Conservation (phyloP, 1,284 basidiomycete species). For the Pyrrhoderma noxium region DNA sequence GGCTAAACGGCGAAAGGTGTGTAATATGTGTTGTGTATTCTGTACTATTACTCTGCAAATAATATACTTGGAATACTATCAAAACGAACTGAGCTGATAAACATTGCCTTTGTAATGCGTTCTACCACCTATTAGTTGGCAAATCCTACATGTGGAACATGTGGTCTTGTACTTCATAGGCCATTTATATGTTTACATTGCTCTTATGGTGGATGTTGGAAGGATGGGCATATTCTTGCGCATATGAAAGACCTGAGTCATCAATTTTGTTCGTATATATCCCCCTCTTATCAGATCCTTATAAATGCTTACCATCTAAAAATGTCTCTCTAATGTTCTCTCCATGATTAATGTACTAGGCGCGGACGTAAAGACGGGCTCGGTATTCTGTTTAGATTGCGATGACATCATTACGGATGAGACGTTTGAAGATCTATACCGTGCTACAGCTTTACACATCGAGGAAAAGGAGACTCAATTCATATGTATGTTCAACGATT, state of each 20-base stretch:
- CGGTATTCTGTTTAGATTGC: constrained; percentile 51
- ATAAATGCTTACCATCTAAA: not conserved
- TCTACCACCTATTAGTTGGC: constrained; percentile 27
- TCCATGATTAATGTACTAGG: too few species aligned
- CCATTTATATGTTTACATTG: constrained; percentile 81
- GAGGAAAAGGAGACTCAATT: constrained; percentile 48
- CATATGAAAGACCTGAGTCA: constrained; percentile 57
- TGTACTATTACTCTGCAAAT: not conserved
- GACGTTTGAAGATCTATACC: constrained; percentile 34
- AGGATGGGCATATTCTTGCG: constrained; percentile 41
- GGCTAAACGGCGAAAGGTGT: constrained; percentile 40
- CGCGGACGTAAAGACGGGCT: constrained; percentile 49
- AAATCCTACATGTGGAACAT: constrained; percentile 58
- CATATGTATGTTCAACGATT: constrained; percentile 29
- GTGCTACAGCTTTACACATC: constrained; percentile 32
- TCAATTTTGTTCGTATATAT: constrained; percentile 53
- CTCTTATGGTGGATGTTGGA: constrained; percentile 68
- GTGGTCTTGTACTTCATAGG: constrained; percentile 50
- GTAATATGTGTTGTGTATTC: too few species aligned
- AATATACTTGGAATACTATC: too few species aligned
- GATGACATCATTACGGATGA: constrained; percentile 51
- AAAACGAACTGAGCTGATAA: not conserved
- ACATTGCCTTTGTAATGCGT: not conserved
- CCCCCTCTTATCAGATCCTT: not conserved
- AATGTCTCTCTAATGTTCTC: too few species aligned